phyloP scores from a whole-genome alignment of 2,329 filamentous ascomycete species.

The Fusarium chlamydosporum region DNA sequence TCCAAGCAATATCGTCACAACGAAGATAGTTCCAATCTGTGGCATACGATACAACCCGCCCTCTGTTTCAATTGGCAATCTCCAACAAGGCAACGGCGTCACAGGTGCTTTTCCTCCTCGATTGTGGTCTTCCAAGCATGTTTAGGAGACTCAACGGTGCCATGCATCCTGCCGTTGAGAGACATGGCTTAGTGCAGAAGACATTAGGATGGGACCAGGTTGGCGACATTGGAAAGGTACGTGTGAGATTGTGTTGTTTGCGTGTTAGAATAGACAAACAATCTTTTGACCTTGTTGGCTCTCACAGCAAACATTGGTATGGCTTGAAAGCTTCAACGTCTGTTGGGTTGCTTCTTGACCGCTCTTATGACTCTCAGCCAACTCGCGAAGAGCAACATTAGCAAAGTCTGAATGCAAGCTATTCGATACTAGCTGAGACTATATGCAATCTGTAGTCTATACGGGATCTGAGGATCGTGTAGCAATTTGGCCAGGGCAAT shows the following conservation, averaged over 20 bases:
- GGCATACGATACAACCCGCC: not conserved
- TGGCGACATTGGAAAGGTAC: not conserved
- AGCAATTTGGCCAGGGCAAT: too few relatives aligned
- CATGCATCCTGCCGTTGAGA: not conserved
- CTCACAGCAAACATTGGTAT: not conserved
- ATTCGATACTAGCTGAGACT: not conserved
- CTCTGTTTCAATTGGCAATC: not conserved
- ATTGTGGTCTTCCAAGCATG: not conserved
- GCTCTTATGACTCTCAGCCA: not conserved
- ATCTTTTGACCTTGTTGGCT: not conserved
- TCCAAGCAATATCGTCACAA: not conserved
- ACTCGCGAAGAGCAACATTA: not conserved
- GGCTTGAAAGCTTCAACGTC: not conserved
- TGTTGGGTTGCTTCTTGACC: constrained; percentile 5
- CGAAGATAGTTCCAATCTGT: not conserved
- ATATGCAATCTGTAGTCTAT: not conserved
- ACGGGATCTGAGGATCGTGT: not conserved
- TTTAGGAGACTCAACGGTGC: not conserved
- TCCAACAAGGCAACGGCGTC: not conserved
- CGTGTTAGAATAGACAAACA: not conserved
- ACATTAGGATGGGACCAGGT: not conserved
- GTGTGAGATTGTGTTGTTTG: not conserved
- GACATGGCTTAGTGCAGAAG: not conserved
- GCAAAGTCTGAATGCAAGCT: too few relatives aligned
- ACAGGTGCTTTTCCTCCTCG: not conserved